Conservation (phyloP, 805 yeast species). For the Alloascoidea hylecoeti region DNA sequence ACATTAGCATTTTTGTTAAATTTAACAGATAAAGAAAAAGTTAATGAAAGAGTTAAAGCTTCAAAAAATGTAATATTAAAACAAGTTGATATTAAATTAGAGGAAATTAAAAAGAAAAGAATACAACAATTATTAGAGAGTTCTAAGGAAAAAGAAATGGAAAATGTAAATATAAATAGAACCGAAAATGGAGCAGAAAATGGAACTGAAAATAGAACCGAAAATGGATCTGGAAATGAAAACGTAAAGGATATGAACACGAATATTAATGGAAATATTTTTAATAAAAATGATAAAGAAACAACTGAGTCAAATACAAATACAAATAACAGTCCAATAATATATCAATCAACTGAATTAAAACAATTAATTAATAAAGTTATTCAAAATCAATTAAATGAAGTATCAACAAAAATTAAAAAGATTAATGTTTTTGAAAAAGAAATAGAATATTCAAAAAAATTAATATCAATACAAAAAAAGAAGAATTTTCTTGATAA, state of each 20-base stretch:
- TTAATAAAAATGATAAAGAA: not conserved
- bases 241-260: not conserved
- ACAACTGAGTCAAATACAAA: too few relatives aligned
- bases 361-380: not conserved
- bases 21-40: conserved; percentile 75
- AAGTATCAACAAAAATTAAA: not conserved
- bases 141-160: not conserved
- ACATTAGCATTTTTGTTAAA: conserved; percentile 83
- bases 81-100: not conserved
- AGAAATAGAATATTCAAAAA: not conserved
- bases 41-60: conserved; percentile 58
- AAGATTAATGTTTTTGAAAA: not conserved
- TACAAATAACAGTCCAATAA: too few relatives aligned
- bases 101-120: not conserved
- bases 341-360: not conserved
- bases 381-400: not conserved
- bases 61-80: not conserved
- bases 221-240: not conserved
- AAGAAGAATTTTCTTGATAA: not conserved
- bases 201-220: not conserved
- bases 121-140: too few relatives aligned
- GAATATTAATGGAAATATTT: not conserved
- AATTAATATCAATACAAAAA: not conserved
- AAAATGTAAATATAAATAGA: not conserved
- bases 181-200: not conserved